Base-by-base conservation (phyloP, 495 filamentous ascomycete genomes). In the Penicillium crystallinum region DNA sequence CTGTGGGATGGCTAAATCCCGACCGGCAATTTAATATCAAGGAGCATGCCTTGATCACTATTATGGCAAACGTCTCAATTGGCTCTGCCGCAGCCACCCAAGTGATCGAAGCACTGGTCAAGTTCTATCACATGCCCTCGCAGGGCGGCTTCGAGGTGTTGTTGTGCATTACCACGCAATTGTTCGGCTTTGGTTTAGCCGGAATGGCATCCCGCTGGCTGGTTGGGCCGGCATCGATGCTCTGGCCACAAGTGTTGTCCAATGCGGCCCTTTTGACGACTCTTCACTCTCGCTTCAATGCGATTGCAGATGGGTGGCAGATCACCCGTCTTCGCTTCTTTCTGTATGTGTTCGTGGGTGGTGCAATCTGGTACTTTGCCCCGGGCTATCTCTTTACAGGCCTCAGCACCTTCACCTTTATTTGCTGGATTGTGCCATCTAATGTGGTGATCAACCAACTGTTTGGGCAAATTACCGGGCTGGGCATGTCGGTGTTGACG, bases 181-280 rank as follows among this genome's bases (percentile, higher is more conserved):
- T 84, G 14, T 76, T 90, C 34, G 86, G 87, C 0, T 88, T 88
- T 60, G 87, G 86, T 2, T 76, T 91, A 44, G 86, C 86, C 0
- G 87, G 87, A 1, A 60, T 83, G 52, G 72, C 72, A 23, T 69
- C 78, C 14, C 72, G 77, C 27, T 84, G 80, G 70, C 68, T 84
- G 18, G 81, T 84, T 22, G 79, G 85, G 6, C 91, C 91, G 6
- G 84, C 86, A 37, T 85, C 88, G 15, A 95, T 96, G 89, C 87
- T 96, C 14, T 96, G 91, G 91, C 91, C 91, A 0, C 84, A 85
- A 38, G 91, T 90, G 4, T 74, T 96, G 27, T 89, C 91, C 67
- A 91, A 90, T 37, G 87, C 90, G 1, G 86, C 90, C 36, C 88
- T 96, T 76, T 87, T 96, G 56, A 84, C 82, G 2, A 91, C 90